Base-by-base conservation (phyloP, 2,329 filamentous ascomycete species). In the Aspergillus latus region DNA sequence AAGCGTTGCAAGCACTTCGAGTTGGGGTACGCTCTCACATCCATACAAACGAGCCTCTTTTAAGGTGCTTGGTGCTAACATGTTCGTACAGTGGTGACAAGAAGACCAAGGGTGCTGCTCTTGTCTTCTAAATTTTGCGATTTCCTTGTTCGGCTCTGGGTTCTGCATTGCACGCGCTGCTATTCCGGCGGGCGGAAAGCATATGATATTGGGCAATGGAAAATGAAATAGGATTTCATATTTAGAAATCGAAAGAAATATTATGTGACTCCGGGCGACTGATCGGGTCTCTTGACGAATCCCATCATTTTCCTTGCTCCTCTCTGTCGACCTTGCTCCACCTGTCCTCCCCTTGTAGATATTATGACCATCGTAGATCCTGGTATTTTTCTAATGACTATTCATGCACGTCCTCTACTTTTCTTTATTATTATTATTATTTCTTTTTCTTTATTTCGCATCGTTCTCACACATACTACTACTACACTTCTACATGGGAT, bases 1-100 rank as follows among this genome's bases (percentile, higher is more conserved):
- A 99, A 99, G 90, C 91, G 94, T 78, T 99, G 94, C 92, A 99
- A 99, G 90, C 94, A 99, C 87, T 99, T 99, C 83, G 94, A 99
- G 85, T 84, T 99, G 76, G 94, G 92, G 90, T 96, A 92, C 66
- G 90, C 86, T 64, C 16, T 1, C 9, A 15, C 21, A 3, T 9
- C 26, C 3, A 11, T n/a, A 34, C 15, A 28, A 28, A 28, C 26
- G 26, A 28, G 10, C n/a, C 21, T 5, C n/a, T 37, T 44, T 15
- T 26, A 21, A 15, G 13, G 15, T 26, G 10, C 10, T n/a, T 29
- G 5, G 11, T 28, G 64, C 79, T 84, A 76, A 84, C 72, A 49
- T 56, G 60, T 63, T 65, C 60, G 51, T 63, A 73, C 71, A 96
- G 94, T 88, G 94, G 94, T 87, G 94, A 99, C 89, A 99, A 99